Conservation (phyloP, 208 protist genomes). For the Leishmania braziliensis region DNA sequence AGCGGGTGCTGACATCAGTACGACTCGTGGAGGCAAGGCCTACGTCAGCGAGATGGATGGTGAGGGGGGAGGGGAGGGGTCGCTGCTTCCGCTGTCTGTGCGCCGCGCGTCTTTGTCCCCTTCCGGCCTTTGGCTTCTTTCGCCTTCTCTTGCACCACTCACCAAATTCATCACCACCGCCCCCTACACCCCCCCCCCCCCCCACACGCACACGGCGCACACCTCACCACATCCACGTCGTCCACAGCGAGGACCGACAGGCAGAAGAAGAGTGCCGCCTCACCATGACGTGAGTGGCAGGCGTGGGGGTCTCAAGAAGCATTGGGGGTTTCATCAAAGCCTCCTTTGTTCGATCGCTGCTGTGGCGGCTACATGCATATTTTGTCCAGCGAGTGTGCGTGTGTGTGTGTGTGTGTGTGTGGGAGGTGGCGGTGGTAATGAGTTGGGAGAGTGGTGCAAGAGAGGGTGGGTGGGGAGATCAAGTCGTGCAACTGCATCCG, state of each 20-base stretch:
- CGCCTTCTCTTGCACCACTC: too few relatives aligned
- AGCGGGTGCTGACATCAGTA: background rate
- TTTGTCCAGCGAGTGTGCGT: background rate
- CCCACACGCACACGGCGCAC: too few relatives aligned
- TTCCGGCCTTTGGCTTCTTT: too few relatives aligned
- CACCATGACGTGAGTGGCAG: too few relatives aligned
- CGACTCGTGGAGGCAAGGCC: background rate
- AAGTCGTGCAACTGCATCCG: background rate
- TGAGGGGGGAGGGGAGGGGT: background rate
- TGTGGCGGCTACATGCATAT: background rate
- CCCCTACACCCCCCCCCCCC: too few relatives aligned
- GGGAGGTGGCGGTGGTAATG: background rate
- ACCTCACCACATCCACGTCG: too few relatives aligned
- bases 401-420: conserved; percentile 6
- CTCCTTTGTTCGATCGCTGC: background rate
- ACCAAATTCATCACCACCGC: too few relatives aligned
- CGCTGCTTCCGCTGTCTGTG: background rate
- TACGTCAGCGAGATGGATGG: background rate
- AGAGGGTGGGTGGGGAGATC: background rate
- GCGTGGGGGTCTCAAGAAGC: too few relatives aligned
- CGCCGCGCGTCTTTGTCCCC: background rate
- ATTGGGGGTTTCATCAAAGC: too few relatives aligned
- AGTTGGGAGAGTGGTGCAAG: background rate
- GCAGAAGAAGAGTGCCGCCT: too few relatives aligned
- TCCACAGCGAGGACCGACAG: too few relatives aligned